These are phyloP conservation scores for Vigna radiata DNA, from an alignment of 306 rosid genomes.

Conservation along the genomic window DNA sequence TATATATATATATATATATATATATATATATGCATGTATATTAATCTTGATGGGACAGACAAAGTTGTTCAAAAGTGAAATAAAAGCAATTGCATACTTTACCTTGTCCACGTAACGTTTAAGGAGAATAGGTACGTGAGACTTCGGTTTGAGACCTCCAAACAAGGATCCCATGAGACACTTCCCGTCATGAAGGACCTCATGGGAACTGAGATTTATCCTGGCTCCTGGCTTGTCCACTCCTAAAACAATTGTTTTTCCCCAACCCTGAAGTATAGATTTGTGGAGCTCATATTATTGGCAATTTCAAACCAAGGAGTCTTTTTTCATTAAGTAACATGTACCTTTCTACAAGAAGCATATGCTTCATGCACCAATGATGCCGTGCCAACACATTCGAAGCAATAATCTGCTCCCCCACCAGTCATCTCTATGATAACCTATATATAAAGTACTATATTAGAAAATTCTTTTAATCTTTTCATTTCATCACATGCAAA, in stretches of 20 bases:
- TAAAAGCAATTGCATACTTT: neutral
- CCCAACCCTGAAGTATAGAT: conserved; percentile 75
- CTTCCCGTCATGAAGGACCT: conserved; percentile 69
- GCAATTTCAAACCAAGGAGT: neutral
- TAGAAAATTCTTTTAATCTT: neutral
- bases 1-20: neutral
- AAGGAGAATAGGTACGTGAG: conserved; percentile 71
- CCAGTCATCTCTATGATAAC: conserved; percentile 62
- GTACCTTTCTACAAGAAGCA: conserved; percentile 77
- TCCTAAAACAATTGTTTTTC: conserved; percentile 79
- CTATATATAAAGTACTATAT: conserved; percentile 34
- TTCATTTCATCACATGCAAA: neutral
- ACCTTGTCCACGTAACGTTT: conserved; percentile 62
- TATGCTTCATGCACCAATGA: conserved; percentile 76
- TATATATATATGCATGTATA: neutral
- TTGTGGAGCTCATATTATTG: neutral
- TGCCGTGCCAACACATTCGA: conserved; percentile 82
- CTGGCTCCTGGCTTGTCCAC: conserved; percentile 65
- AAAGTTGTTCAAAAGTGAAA: neutral
- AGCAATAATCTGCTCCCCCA: conserved; percentile 88
- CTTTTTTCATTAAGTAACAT: neutral
- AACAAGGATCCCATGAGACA: conserved; percentile 70
- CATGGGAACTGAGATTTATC: conserved; percentile 54
- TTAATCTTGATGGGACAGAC: neutral
- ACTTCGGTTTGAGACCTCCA: conserved; percentile 83